phyloP scores from a whole-genome alignment of 2,329 filamentous ascomycete species.

The Colletotrichum tanaceti region DNA sequence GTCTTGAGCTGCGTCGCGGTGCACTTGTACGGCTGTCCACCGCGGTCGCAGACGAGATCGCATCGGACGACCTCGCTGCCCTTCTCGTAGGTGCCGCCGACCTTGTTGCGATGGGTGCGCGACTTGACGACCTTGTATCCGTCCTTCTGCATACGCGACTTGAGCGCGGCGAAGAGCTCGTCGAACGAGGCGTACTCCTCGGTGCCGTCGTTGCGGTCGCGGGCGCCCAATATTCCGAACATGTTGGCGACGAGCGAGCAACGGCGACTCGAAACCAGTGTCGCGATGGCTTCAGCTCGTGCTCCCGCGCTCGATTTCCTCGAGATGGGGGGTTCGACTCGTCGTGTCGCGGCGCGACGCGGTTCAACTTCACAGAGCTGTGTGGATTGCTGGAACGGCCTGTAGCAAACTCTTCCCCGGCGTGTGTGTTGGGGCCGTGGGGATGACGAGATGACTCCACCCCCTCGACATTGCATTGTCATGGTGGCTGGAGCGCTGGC shows the following conservation, averaged over 20 bases:
- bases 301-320: constrained; percentile 21
- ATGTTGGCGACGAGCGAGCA: constrained; percentile 45
- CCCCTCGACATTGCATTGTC: constrained; percentile 22
- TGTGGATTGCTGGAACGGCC: constrained; percentile 41
- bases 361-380: constrained; percentile 37
- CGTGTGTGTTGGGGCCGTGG: constrained; percentile 26
- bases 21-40: constrained; percentile 57
- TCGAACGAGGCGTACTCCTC: constrained; percentile 55
- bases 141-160: constrained; percentile 56
- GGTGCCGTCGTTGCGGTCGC: constrained; percentile 48
- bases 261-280: constrained; percentile 16
- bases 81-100: constrained; percentile 54
- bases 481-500: constrained; percentile 23
- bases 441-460: constrained; percentile 36
- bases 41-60: constrained; percentile 59
- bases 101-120: constrained; percentile 56
- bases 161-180: constrained; percentile 55
- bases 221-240: constrained; percentile 58
- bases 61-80: constrained; percentile 58
- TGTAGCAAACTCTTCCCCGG: constrained; percentile 41
- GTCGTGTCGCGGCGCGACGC: constrained; percentile 44
- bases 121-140: constrained; percentile 61
- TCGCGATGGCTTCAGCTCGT: constrained; percentile 30
- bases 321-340: constrained; percentile 37
- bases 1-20: constrained; percentile 59